phyloP scores from a whole-genome alignment of 2,329 filamentous ascomycete genomes.

The Sarocladium brachiariae region DNA sequence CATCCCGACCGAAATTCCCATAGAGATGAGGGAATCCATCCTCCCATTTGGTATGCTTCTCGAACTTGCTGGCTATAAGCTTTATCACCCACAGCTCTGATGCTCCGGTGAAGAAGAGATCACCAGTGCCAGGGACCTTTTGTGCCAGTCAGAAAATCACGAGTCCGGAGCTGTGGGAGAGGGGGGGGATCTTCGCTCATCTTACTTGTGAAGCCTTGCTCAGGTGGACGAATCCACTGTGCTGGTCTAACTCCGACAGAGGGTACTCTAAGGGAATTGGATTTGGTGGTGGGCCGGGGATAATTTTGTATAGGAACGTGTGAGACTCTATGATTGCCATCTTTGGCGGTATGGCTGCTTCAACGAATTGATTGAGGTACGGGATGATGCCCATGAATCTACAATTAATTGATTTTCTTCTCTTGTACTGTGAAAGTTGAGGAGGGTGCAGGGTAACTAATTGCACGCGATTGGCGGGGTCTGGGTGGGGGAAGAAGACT shows the following conservation, averaged over 20 bases:
- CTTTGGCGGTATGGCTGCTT: no score
- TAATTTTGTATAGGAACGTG: slow-evolving; percentile 54
- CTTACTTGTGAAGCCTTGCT: slow-evolving; percentile 48
- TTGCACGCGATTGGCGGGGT: no score
- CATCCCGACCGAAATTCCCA: slow-evolving; percentile 46
- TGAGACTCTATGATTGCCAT: slow-evolving; percentile 24
- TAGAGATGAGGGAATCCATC: slow-evolving; percentile 53
- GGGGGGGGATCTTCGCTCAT: not conserved
- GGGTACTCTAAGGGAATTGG: slow-evolving; percentile 49
- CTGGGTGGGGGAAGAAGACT: no score
- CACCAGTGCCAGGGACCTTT: slow-evolving; percentile 38
- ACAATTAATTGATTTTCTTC: no score
- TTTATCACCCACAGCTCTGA: slow-evolving; percentile 44
- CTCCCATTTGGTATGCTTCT: slow-evolving; percentile 46
- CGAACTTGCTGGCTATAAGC: slow-evolving; percentile 40
- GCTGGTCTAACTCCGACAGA: slow-evolving; percentile 50
- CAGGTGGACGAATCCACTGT: slow-evolving; percentile 56
- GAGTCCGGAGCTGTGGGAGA: no score
- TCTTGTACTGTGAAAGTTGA: no score
- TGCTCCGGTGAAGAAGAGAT: slow-evolving; percentile 34
- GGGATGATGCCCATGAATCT: no score
- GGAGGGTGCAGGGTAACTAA: no score
- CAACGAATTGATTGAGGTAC: no score
- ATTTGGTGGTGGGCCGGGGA: slow-evolving; percentile 42
- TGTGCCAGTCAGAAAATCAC: not conserved